Evolutionary conservation across 306 rosid genomes (phyloP), one percentile per base, ranked within the genome.

Genomic region (Erythrophleum fordii): DNA sequence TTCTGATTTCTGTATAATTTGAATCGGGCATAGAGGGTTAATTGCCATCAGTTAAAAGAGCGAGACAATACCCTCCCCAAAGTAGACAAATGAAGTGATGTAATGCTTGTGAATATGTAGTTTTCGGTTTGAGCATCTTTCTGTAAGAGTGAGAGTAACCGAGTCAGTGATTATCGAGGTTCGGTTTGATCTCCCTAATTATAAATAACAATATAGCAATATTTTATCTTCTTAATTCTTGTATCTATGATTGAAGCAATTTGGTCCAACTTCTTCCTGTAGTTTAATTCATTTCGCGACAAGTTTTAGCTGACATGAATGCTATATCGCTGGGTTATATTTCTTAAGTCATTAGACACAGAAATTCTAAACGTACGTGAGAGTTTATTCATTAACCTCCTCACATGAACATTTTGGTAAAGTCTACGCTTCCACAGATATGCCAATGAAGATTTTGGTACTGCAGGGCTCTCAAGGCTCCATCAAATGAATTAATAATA

Each of bases 51-150:
- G 69, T 18, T 31, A 18, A 0, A n/a, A 39, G 6, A 41, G 20
- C 11, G 13, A 55, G 20, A 31, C 34, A 7, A 5, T 1, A 22
- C 8, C 25, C 67, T 37, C 8, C 7, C 53, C 79, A 16, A 5
- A 58, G 3, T 20, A 26, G 69, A 28, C 29, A 41, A 39, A 74
- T 14, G 64, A 25, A 39, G 0, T 39, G 53, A 73, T 58, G 20
- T 23, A 55, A 11, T 13, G 53, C 14, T 22, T 75, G 48, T 59
- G 78, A 55, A 73, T 53, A 37, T 55, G 53, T 23, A 55, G 67
- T 9, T 35, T 53, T 53, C 22, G 6, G 67, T 12, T 53, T 35
- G 59, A 45, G 37, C 4, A 20, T 3, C 28, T 45, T 10, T 5
- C 0, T 8, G 12, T 29, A 5, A 61, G 6, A 25, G 28, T 35